Base-by-base conservation (phyloP, 768 basidiomycete species). In the Sporobolomyces pararoseus region DNA sequence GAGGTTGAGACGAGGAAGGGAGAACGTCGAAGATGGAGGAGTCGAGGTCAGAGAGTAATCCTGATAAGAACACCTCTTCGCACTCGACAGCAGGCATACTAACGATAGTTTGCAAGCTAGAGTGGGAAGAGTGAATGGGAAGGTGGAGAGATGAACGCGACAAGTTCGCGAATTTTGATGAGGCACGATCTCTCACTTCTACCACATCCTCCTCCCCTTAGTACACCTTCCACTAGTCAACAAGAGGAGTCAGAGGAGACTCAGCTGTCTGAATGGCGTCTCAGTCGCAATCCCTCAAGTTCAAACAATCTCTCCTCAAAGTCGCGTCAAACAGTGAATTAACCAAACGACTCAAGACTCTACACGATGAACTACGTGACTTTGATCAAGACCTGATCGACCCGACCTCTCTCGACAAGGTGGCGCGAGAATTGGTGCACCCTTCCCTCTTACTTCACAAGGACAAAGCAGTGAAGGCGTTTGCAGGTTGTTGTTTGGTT, bases 391-490 rank as follows among this genome's bases (percentile, higher is more conserved):
- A 96, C 75, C 81, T 81, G 50, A 86, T 91, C 77, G 92, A 96
- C 79, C 83, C 85, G 39, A 76, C 78, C 60, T 91, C 92, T 0
- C 85, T 99, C 63, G 80, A 82, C 65, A 78, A 82, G 35, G 87
- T 87, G 31, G 86, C 87, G 68, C 85, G 88, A 59, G 91, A 96
- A 76, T 86, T 98, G 77, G 85, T 94, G 67, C 83, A 84, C 79
- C 85, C 84, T 1, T 85, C 87, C 5, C 85, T 98, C 39, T 84
- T 98, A 32, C 86, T 96, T 34, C 93, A 97, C 83, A 96, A 91
- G 80, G 96, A 99, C 79, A 84, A 89, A 50, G 93, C 93, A 31
- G 92, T 99, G 73, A 98, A 96, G 80, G 94, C 94, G 0, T 94
- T 89, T 75, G 86, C 89, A 6, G 92, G 92, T 0, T 95, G 91